Conservation (phyloP, 306 rosid species). For the Fragaria ananassa region DNA sequence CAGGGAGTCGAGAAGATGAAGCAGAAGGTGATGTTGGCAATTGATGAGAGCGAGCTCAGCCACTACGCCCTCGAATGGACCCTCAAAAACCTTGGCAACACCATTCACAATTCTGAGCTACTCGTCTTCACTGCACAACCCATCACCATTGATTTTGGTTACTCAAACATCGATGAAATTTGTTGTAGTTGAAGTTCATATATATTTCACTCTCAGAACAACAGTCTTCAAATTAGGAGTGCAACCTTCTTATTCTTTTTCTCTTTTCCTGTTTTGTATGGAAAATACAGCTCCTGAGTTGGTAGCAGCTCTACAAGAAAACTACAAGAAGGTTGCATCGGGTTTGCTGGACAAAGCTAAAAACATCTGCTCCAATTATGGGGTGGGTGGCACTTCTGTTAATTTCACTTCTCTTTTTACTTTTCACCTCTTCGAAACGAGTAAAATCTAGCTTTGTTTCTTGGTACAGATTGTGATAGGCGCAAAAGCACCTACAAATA, state of each 20-base stretch:
- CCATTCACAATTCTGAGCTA: constrained; percentile 27
- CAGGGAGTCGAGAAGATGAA: constrained; percentile 7
- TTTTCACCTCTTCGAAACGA: neutral
- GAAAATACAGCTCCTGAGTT: constrained; percentile 29
- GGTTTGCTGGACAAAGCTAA: constrained; percentile 33
- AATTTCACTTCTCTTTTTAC: neutral
- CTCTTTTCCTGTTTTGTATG: neutral
- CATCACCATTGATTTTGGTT: constrained; percentile 10
- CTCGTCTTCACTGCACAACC: constrained; percentile 32
- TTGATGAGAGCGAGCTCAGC: constrained; percentile 33
- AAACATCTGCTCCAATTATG: constrained; percentile 27
- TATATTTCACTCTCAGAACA: neutral
- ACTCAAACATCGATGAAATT: neutral
- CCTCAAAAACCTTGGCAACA: constrained; percentile 16
- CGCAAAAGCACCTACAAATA: too few relatives aligned
- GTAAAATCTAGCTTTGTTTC: neutral
- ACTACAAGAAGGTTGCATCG: constrained; percentile 19
- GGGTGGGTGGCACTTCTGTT: constrained; percentile 28
- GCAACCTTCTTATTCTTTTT: neutral
- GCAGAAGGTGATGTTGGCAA: constrained; percentile 34
- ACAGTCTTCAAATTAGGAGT: neutral
- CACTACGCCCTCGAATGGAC: constrained; percentile 31
- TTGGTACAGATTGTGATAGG: constrained; percentile 18
- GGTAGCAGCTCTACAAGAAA: constrained; percentile 24
- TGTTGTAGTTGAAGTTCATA: neutral